Base-by-base conservation (phyloP, 208 protist species). In the Acanthamoeba royreba region DNA sequence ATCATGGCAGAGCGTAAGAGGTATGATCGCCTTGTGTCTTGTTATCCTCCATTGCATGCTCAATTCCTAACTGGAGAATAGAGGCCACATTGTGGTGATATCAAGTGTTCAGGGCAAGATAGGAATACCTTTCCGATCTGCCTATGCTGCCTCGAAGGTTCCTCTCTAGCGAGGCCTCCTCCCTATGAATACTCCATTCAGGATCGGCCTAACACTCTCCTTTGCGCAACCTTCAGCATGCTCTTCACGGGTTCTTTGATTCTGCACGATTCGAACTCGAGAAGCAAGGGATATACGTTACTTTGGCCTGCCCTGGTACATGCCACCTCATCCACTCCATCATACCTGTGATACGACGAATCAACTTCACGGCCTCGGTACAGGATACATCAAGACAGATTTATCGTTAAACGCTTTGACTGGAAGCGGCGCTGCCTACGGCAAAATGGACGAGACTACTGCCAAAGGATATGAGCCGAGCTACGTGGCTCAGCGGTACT, bases 161-260 rank as follows among this genome's bases (percentile, higher is more conserved):
- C n/a, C n/a, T n/a, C n/a, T n/a, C n/a, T n/a, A n/a, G n/a, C n/a
- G n/a, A n/a, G n/a, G n/a, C n/a, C n/a, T n/a, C n/a, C n/a, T n/a
- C n/a, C n/a, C n/a, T n/a, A n/a, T n/a, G n/a, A n/a, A n/a, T n/a
- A n/a, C n/a, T n/a, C n/a, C n/a, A n/a, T n/a, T n/a, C n/a, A n/a
- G n/a, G n/a, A n/a, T n/a, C n/a, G n/a, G n/a, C n/a, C n/a, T n/a
- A n/a, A n/a, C n/a, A n/a, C n/a, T n/a, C n/a, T n/a, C n/a, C n/a
- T n/a, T n/a, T n/a, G n/a, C n/a, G n/a, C n/a, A n/a, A n/a, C n/a
- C n/a, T n/a, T n/a, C n/a, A n/a, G 94, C 88, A 93, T 61, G 94
- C 94, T 0, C 53, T 95, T 4, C 94, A 95, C 74, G 94, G 94
- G 8, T 95, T 90, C 74, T 95, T 95, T 83, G 92, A 69, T 15